Evolutionary conservation across 2,329 filamentous ascomycete genomes (phyloP).

Genomic region (Hypoxylon sp.): DNA sequence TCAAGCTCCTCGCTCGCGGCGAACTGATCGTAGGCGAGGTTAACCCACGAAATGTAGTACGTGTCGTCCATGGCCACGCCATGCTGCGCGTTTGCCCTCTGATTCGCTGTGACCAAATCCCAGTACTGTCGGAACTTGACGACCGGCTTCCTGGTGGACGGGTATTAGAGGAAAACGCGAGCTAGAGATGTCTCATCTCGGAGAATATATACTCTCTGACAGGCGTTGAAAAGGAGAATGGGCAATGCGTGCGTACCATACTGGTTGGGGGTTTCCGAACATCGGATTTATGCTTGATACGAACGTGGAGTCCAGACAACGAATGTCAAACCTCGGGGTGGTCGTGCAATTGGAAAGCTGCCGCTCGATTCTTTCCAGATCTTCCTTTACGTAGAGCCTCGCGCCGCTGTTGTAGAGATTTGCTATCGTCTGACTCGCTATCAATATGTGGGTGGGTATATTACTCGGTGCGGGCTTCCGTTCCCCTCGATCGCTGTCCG

Average conservation of each 20-base stretch:
- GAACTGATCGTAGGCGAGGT: too few relatives aligned
- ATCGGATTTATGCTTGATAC: constrained; percentile 32
- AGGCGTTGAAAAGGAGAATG: neutral
- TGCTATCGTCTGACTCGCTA: constrained; percentile 15
- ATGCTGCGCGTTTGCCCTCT: constrained; percentile 18
- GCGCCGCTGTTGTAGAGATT: constrained; percentile 34
- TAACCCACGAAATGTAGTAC: constrained; percentile 39
- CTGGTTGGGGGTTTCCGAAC: constrained; percentile 23
- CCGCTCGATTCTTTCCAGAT: constrained; percentile 35
- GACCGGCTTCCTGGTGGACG: constrained; percentile 28
- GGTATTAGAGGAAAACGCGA: too few relatives aligned
- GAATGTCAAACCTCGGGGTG: constrained; percentile 32
- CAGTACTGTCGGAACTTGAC: constrained; percentile 41
- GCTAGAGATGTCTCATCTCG: too few relatives aligned
- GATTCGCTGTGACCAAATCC: constrained; percentile 5
- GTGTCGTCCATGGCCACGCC: constrained; percentile 33
- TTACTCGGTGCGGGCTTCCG: too few relatives aligned
- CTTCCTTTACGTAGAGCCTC: constrained; percentile 36
- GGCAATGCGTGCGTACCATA: constrained; percentile 39
- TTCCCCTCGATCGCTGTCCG: too few relatives aligned
- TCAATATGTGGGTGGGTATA: neutral
- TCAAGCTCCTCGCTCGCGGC: too few relatives aligned
- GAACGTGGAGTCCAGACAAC: constrained; percentile 34
- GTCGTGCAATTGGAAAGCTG: constrained; percentile 31
- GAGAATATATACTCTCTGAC: too few relatives aligned